Evolutionary conservation across 129 eudicot genomes (phyloP).

Genomic region (Pseudognaphalium luteoalbum): DNA sequence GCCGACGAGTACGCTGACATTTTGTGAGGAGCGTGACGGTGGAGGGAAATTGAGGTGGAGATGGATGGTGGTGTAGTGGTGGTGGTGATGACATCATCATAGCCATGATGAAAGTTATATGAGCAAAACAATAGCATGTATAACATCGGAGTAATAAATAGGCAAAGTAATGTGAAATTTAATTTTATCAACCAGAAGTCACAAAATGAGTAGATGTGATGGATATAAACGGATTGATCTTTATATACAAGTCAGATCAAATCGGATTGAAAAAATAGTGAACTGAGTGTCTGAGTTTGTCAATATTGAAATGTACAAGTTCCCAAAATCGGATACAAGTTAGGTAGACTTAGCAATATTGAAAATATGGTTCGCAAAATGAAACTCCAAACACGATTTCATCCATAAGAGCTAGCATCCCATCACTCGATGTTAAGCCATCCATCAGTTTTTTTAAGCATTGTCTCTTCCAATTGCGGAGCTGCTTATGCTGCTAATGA

Average conservation of each 20-base stretch:
- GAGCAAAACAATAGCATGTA: too few relatives aligned
- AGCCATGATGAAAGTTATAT: conserved; percentile 5
- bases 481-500: conserved; percentile 59
- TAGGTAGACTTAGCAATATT: conserved; percentile 58
- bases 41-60: conserved; percentile 14
- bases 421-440: conserved; percentile 51
- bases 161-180: too few relatives aligned
- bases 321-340: conserved; percentile 43
- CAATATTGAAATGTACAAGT: neutral
- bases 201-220: too few relatives aligned
- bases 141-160: too few relatives aligned
- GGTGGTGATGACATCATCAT: conserved; percentile 26
- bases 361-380: too few relatives aligned
- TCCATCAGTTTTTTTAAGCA: conserved; percentile 53
- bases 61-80: conserved; percentile 19
- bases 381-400: conserved; percentile 53
- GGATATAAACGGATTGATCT: too few relatives aligned
- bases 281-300: too few relatives aligned
- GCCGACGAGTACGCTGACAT: conserved; percentile 29
- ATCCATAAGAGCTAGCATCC: conserved; percentile 47
- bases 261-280: too few relatives aligned
- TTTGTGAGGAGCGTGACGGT: conserved; percentile 27
- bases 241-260: neutral
- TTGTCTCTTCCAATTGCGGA: conserved; percentile 51
- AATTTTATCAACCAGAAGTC: too few relatives aligned